These are phyloP conservation scores for Geranium brycei DNA, from an alignment of 345 rosid species.

Conservation along the genomic window DNA sequence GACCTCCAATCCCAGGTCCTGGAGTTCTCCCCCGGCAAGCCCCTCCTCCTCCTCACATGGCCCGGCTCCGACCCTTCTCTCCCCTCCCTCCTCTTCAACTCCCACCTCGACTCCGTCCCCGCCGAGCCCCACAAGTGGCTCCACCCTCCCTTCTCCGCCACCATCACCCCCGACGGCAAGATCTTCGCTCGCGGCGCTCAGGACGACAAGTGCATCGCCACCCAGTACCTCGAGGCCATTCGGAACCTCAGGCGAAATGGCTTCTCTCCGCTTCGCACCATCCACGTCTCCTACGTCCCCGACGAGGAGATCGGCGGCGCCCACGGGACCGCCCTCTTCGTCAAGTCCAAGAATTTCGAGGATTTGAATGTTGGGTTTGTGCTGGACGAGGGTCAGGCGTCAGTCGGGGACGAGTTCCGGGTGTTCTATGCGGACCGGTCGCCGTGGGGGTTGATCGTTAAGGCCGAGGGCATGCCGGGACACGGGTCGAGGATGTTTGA, in stretches of 20 bases:
- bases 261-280: constrained; percentile 43
- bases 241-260: constrained; percentile 34
- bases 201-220: constrained; percentile 72
- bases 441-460: constrained; percentile 45
- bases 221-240: constrained; percentile 76
- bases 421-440: constrained; percentile 68
- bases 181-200: constrained; percentile 84
- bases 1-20: constrained; percentile 26
- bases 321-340: constrained; percentile 52
- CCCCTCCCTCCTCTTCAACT: constrained; percentile 64
- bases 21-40: constrained; percentile 43
- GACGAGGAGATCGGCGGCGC: constrained; percentile 80
- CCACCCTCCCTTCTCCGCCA: constrained; percentile 75
- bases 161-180: constrained; percentile 35
- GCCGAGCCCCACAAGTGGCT: constrained; percentile 67
- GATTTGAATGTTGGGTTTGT: constrained; percentile 68
- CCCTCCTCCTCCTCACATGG: constrained; percentile 59
- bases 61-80: constrained; percentile 56
- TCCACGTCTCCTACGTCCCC: constrained; percentile 57
- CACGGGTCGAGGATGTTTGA: constrained; percentile 79
- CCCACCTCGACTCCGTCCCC: constrained; percentile 93
- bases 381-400: constrained; percentile 85
- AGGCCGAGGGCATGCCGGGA: constrained; percentile 57
- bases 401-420: constrained; percentile 43
- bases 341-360: constrained; percentile 38